phyloP scores from a whole-genome alignment of 2,329 filamentous ascomycete species.

The Ceratocystis cubensis region DNA sequence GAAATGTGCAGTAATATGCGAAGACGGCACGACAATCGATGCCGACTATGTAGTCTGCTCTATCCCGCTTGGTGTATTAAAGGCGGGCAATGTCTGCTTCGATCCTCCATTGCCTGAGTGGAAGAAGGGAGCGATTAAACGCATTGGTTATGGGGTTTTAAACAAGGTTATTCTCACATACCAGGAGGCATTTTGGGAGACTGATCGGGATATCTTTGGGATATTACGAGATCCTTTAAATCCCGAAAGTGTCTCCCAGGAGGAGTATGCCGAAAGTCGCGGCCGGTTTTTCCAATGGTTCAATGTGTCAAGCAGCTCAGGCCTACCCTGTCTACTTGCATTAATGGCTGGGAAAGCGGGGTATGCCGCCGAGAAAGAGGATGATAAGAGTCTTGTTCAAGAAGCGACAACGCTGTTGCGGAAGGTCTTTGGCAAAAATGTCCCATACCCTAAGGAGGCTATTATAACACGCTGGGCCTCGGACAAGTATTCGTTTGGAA shows the following conservation, averaged over 20 bases:
- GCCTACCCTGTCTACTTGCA: slow-evolving; percentile 74
- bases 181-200: slow-evolving; percentile 81
- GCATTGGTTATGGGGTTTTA: slow-evolving; percentile 82
- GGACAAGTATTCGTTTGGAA: slow-evolving; percentile 83
- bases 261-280: slow-evolving; percentile 53
- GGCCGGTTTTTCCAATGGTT: slow-evolving; percentile 98
- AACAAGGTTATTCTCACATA: slow-evolving; percentile 95
- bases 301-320: slow-evolving; percentile 83
- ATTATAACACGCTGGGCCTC: slow-evolving; percentile 87
- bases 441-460: slow-evolving; percentile 70
- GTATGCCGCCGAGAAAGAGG: slow-evolving; percentile 67
- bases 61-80: slow-evolving; percentile 80
- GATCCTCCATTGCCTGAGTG: slow-evolving; percentile 78
- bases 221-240: slow-evolving; percentile 63
- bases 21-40: slow-evolving; percentile 61
- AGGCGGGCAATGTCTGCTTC: slow-evolving; percentile 70
- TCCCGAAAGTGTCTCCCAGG: slow-evolving; percentile 47
- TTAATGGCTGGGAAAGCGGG: slow-evolving; percentile 94
- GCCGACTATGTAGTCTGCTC: slow-evolving; percentile 91
- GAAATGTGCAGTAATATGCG: slow-evolving; percentile 54
- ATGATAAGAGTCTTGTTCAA: slow-evolving; percentile 60
- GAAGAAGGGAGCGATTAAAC: slow-evolving; percentile 68
- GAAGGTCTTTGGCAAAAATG: slow-evolving; percentile 56
- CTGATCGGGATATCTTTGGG: slow-evolving; percentile 82
- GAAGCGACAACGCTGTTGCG: slow-evolving; percentile 72